These are phyloP conservation scores for Clonostachys sp. DNA, from an alignment of 2,329 filamentous ascomycete genomes.

Conservation along the genomic window DNA sequence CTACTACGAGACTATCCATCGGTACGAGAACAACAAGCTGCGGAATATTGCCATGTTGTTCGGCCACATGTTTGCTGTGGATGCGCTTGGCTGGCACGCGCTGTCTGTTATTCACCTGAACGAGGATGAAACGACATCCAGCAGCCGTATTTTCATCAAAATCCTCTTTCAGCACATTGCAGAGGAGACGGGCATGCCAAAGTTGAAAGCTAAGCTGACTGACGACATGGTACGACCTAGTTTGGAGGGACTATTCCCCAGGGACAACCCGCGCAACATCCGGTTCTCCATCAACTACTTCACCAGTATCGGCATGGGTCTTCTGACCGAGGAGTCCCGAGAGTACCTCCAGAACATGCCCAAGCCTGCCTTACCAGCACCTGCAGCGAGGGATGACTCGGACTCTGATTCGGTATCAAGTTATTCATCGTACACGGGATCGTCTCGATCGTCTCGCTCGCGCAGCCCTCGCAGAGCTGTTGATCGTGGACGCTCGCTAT, in stretches of 20 bases:
- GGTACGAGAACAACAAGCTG: slow-evolving; percentile 91
- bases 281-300: slow-evolving; percentile 99
- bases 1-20: slow-evolving; percentile 96
- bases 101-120: slow-evolving; percentile 83
- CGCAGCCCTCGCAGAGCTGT: slow-evolving; percentile 27
- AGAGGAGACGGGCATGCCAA: slow-evolving; percentile 80
- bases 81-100: slow-evolving; percentile 90
- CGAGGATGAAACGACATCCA: slow-evolving; percentile 94
- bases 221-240: slow-evolving; percentile 75
- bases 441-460: slow-evolving; percentile 45
- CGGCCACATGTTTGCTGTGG: slow-evolving; percentile 81
- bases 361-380: slow-evolving; percentile 71
- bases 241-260: slow-evolving; percentile 84
- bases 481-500: slow-evolving; percentile 26
- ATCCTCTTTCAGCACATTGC: slow-evolving; percentile 91
- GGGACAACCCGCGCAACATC: slow-evolving; percentile 82
- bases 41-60: slow-evolving; percentile 96
- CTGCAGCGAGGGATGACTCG: slow-evolving; percentile 53
- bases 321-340: slow-evolving; percentile 91
- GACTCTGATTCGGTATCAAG: slow-evolving; percentile 72
- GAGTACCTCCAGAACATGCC: slow-evolving; percentile 86
- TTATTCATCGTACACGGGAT: slow-evolving; percentile 70
- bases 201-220: slow-evolving; percentile 69
- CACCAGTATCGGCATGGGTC: slow-evolving; percentile 94
- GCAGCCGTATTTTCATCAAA: slow-evolving; percentile 97